These are phyloP conservation scores for Serendipita vermifera DNA, from an alignment of 768 basidiomycete species.

Conservation along the genomic window DNA sequence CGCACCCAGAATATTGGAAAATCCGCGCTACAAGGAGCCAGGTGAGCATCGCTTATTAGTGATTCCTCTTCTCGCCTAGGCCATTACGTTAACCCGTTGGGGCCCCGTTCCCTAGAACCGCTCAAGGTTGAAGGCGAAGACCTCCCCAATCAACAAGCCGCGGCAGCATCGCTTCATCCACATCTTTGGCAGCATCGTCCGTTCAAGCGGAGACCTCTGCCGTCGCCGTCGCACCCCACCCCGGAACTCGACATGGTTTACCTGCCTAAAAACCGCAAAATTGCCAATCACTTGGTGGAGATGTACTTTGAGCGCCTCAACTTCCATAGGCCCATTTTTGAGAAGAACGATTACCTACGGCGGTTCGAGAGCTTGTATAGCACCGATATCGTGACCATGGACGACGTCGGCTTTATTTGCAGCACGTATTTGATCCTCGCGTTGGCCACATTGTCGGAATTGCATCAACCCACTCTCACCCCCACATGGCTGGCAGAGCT, in stretches of 20 bases:
- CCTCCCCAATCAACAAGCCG: background rate
- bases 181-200: slow-evolving; percentile 6
- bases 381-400: slow-evolving; percentile 32
- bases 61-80: background rate
- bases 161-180: background rate
- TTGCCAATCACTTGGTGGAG: slow-evolving; percentile 48
- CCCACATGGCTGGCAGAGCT: background rate
- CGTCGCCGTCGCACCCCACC: slow-evolving; percentile 11
- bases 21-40: background rate
- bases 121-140: slow-evolving; percentile 6
- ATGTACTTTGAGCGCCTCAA: slow-evolving; percentile 71
- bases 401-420: slow-evolving; percentile 70
- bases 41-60: background rate
- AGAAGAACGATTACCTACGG: slow-evolving; percentile 53
- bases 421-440: slow-evolving; percentile 66
- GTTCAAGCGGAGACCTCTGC: slow-evolving; percentile 1
- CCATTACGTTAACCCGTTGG: too few relatives aligned
- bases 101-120: too few relatives aligned
- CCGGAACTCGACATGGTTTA: slow-evolving; percentile 28
- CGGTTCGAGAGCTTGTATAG: slow-evolving; percentile 56
- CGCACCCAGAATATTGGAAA: slow-evolving; percentile 22
- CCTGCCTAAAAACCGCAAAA: slow-evolving; percentile 64
- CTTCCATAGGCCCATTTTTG: slow-evolving; percentile 63
- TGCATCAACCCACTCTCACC: slow-evolving; percentile 42
- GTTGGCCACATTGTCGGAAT: slow-evolving; percentile 68